Conservation (phyloP, 345 rosid genomes). For the Brassica nigra region DNA sequence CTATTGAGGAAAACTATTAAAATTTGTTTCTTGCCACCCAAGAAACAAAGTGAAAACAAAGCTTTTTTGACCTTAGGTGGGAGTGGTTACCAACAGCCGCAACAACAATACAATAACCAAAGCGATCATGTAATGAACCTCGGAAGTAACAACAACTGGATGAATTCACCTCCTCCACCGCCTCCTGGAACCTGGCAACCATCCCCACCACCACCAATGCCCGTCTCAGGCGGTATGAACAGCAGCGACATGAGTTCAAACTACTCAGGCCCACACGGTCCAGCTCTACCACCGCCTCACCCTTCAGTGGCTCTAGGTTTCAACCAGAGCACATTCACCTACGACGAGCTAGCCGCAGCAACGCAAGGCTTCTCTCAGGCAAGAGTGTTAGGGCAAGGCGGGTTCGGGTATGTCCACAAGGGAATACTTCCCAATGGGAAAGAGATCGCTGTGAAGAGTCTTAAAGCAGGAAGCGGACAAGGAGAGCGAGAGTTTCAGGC, state of each 20-base stretch:
- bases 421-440: constrained; percentile 76
- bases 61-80: constrained; percentile 12
- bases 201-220: constrained; percentile 41
- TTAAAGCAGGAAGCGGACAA: constrained; percentile 80
- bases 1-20: not conserved
- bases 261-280: constrained; percentile 58
- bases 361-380: constrained; percentile 68
- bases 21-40: not conserved
- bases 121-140: constrained; percentile 32
- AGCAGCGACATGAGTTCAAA: constrained; percentile 63
- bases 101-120: constrained; percentile 44
- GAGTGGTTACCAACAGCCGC: constrained; percentile 36
- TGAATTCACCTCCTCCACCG: constrained; percentile 37
- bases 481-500: constrained; percentile 85
- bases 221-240: constrained; percentile 30
- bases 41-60: constrained; percentile 24
- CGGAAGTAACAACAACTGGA: constrained; percentile 41
- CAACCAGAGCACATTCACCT: constrained; percentile 64
- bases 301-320: constrained; percentile 61
- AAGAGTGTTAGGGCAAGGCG: constrained; percentile 78
- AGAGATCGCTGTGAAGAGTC: constrained; percentile 83
- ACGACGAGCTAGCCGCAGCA: constrained; percentile 72
- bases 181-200: constrained; percentile 51
- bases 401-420: constrained; percentile 82
- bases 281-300: constrained; percentile 59